Conservation (phyloP, 164 flowering plant genomes). For the Echeveria elegans region DNA sequence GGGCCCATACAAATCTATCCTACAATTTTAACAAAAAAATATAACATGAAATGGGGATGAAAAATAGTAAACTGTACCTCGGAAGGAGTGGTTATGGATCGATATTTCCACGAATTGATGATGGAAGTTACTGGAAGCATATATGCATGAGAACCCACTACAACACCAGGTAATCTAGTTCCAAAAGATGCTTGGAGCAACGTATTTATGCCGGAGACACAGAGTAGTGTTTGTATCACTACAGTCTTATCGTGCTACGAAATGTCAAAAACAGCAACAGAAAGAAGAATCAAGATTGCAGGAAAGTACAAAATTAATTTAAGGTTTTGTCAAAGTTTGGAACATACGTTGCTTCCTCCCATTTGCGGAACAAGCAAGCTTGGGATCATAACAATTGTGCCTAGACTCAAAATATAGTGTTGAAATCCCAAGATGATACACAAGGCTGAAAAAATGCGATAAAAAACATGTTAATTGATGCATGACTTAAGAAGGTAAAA, state of each 20-base stretch:
- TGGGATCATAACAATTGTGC: slow-evolving; percentile 98
- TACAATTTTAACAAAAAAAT: neutral
- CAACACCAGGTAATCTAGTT: slow-evolving; percentile 47
- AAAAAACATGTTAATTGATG: neutral
- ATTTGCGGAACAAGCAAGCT: slow-evolving; percentile 77
- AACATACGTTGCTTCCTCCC: slow-evolving; percentile 84
- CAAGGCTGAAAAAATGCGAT: slow-evolving; percentile 40
- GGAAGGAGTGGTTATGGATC: slow-evolving; percentile 17
- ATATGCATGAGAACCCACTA: slow-evolving; percentile 44
- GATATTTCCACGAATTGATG: slow-evolving; percentile 23
- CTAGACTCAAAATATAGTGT: slow-evolving; percentile 84
- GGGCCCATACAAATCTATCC: too few species aligned
- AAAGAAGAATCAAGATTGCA: neutral
- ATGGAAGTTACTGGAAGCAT: slow-evolving; percentile 37
- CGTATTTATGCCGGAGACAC: slow-evolving; percentile 54
- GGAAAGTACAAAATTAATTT: neutral
- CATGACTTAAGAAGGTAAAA: neutral
- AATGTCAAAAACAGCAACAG: neutral
- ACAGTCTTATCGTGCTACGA: slow-evolving; percentile 42
- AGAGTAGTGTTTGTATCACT: slow-evolving; percentile 50
- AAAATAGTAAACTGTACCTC: too few species aligned
- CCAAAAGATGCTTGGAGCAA: slow-evolving; percentile 55
- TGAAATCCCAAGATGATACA: slow-evolving; percentile 74
- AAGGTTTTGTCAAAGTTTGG: neutral
- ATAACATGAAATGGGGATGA: too few species aligned